A percentile compares a stretch with the other conserved stretches of the same genome.
Evolutionary conservation across 495 filamentous ascomycete genomes (phyloP).

Genomic region (Xylaria bambusicola): DNA sequence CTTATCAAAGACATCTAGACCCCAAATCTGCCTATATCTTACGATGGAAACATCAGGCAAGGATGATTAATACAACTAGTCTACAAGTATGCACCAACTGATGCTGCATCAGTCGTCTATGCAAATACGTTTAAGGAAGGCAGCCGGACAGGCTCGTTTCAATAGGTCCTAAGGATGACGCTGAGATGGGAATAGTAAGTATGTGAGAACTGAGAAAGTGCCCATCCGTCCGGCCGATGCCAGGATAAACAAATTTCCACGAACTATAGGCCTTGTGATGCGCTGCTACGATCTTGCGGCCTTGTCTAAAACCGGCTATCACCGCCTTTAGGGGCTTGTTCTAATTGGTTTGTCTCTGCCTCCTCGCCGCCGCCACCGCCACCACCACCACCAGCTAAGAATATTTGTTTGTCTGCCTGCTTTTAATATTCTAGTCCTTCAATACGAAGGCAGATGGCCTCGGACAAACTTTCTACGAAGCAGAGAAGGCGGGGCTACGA

Average conservation of each 20-base stretch:
- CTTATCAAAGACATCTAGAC: no score
- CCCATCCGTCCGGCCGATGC: neutral
- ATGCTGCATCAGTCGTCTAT: neutral
- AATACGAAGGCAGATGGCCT: neutral
- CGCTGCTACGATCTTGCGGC: no score
- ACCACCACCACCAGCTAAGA: neutral
- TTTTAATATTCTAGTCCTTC: neutral
- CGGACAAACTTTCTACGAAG: constrained; percentile 1
- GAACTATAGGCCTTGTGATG: neutral
- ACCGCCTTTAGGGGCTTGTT: no score
- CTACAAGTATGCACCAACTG: neutral
- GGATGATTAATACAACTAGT: neutral
- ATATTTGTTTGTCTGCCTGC: neutral
- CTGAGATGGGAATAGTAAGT: no score
- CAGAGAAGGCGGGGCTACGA: neutral
- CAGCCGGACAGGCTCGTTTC: no score
- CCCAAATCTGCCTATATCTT: neutral
- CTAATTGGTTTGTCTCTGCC: neutral
- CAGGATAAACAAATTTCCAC: constrained; percentile 11
- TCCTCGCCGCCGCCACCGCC: neutral
- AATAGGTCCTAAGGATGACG: no score
- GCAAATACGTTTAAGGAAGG: neutral
- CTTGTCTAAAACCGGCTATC: no score
- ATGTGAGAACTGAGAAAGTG: no score
- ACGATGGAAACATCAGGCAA: neutral